A percentile compares a stretch with the other conserved stretches of the same genome.
Evolutionary conservation across 306 rosid genomes (phyloP).

Genomic region (Quercus variabilis): DNA sequence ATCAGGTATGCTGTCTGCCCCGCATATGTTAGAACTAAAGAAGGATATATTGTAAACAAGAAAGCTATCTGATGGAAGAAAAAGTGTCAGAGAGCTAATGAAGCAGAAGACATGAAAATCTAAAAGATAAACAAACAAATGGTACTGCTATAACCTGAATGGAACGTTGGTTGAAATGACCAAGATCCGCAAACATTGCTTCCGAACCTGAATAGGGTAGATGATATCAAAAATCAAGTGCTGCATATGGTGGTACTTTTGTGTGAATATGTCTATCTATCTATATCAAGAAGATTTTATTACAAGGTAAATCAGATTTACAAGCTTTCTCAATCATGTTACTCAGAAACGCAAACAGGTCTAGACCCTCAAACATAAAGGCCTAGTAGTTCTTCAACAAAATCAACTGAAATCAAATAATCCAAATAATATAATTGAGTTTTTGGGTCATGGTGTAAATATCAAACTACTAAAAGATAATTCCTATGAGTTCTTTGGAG

Average conservation of each 20-base stretch:
- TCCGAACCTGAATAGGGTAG: conserved; percentile 55
- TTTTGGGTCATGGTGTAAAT: background rate
- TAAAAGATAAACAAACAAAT: conserved; percentile 6
- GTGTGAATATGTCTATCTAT: background rate
- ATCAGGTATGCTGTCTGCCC: conserved; percentile 89
- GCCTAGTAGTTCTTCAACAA: background rate
- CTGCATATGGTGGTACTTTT: background rate
- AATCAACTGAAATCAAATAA: background rate
- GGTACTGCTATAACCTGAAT: conserved; percentile 55
- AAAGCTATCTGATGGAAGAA: conserved; percentile 53
- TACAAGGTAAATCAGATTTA: background rate
- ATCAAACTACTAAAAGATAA: background rate
- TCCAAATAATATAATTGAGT: background rate
- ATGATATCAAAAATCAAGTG: background rate
- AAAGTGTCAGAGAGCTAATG: background rate
- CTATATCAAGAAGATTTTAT: background rate
- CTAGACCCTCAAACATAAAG: background rate
- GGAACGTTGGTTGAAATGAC: conserved; percentile 67
- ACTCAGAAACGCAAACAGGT: background rate
- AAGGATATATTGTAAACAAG: conserved; percentile 66
- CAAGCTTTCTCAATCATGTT: background rate
- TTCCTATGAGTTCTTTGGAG: background rate
- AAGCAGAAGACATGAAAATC: conserved; percentile 4
- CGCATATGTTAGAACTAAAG: conserved; percentile 77
- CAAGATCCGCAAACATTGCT: conserved; percentile 91